Base-by-base conservation (phyloP, 495 filamentous ascomycete species). In the Aspergillus hancockii region DNA sequence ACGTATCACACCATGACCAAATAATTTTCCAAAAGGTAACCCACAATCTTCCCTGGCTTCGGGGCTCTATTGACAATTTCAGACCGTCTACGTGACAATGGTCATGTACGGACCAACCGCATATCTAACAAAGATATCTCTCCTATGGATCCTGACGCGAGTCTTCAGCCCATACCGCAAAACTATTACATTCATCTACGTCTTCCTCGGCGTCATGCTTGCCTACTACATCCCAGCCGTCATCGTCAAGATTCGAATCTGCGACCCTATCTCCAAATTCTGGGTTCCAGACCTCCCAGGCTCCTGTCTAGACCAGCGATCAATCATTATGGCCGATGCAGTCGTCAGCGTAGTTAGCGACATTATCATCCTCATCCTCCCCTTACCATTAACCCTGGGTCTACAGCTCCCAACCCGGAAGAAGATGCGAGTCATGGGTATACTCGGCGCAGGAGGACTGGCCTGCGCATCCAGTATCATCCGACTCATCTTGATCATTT, bases 51-150 rank as follows among this genome's bases (percentile, higher is more conserved):
- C 47, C 8, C 45, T 19, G 14, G 10, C 14, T 21, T 23, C 1
- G 18, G 18, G 2, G 30, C 8, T 6, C 18, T 19, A 28, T 18
- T 19, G 3, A 51, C 34, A 14, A 19, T 23, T 51, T 40, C 23
- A 69, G 69, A 68, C 69, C 21, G 60, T 67, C 22, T 73, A 71
- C 53, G 64, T 63, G 16, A 68, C 66, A 52, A 70, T 71, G 57
- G 63, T 79, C 56, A 67, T 77, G 55, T 77, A 79, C 57, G 75
- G 71, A 3, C 75, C 75, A 45, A 75, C 68, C 16, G 73, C 74
- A 28, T 72, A 68, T 40, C 62, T 75, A 32, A 76, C 73, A 43
- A 79, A 79, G 56, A 31, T 76, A 23, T 70, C 71, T 21, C 68
- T 79, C 8, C 67, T 77, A 4, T 65, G 71, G 58, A 74, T 79